A percentile compares a stretch with the other conserved stretches of the same genome.
phyloP scores from a whole-genome alignment of 495 filamentous ascomycete genomes.

The Chaetomium tenue region DNA sequence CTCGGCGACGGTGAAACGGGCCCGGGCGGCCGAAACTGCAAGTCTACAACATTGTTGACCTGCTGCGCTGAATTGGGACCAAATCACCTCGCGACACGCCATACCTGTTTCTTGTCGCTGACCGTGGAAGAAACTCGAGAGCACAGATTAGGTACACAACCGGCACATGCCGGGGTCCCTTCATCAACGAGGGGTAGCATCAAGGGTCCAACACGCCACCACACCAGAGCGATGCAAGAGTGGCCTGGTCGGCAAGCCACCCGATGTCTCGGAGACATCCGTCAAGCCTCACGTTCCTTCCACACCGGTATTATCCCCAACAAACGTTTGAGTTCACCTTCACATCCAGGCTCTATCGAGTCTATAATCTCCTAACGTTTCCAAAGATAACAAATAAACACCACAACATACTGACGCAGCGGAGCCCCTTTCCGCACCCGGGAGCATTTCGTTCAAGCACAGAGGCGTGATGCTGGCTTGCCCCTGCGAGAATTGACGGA shows the following conservation, averaged over 20 bases:
- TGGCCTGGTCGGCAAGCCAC: conserved; percentile 1
- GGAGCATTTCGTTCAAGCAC: no score
- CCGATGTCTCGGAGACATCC: background rate
- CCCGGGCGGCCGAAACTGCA: background rate
- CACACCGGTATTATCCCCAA: background rate
- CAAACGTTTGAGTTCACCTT: background rate
- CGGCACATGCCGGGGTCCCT: no score
- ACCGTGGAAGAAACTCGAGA: no score
- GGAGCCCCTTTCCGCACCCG: no score
- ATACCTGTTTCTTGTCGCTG: background rate
- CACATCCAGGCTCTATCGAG: background rate
- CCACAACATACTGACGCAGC: no score
- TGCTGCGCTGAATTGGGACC: background rate
- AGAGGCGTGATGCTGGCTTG: no score
- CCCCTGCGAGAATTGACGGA: background rate
- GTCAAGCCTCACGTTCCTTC: background rate
- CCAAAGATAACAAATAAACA: no score
- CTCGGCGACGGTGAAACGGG: background rate
- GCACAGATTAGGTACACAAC: no score
- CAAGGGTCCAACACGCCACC: conserved; percentile 3
- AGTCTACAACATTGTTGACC: background rate
- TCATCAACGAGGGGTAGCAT: background rate
- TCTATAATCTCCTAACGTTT: background rate
- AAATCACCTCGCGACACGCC: background rate
- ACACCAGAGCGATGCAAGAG: background rate